Evolutionary conservation across 139 green algal species (phyloP).

Genomic region (Chlamydomonas sp.): DNA sequence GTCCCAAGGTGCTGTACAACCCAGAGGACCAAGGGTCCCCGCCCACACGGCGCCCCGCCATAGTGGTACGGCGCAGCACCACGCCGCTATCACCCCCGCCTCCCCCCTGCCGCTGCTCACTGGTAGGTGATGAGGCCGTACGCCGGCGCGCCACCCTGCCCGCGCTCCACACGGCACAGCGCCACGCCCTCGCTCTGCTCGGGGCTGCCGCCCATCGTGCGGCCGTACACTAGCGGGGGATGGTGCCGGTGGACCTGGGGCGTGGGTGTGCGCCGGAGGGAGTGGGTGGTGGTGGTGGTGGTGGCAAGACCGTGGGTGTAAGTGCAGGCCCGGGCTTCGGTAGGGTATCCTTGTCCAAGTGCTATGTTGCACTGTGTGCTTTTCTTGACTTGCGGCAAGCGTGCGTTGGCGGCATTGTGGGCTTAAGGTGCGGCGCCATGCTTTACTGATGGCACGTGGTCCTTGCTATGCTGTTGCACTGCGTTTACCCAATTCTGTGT

Average conservation of each 20-base stretch:
- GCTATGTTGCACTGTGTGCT: neutral
- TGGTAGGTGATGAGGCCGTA: slow-evolving; percentile 73
- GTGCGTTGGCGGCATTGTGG: no score
- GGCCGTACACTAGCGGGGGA: slow-evolving; percentile 78
- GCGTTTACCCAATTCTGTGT: neutral
- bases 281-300: neutral
- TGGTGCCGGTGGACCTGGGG: slow-evolving; percentile 78
- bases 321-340: neutral
- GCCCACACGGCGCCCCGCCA: neutral
- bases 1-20: no score
- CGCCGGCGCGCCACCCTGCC: slow-evolving; percentile 32
- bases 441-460: no score
- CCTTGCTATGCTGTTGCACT: neutral
- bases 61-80: neutral
- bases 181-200: slow-evolving; percentile 69
- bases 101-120: slow-evolving; percentile 45
- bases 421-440: no score
- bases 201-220: slow-evolving; percentile 64
- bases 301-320: neutral
- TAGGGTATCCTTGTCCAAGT: neutral
- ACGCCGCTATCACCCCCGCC: neutral
- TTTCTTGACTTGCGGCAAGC: neutral
- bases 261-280: neutral
- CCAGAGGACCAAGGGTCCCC: no score
- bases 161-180: slow-evolving; percentile 59